Base-by-base conservation (phyloP, 2,329 filamentous ascomycete genomes). In the Sclerotinia nivalis region DNA sequence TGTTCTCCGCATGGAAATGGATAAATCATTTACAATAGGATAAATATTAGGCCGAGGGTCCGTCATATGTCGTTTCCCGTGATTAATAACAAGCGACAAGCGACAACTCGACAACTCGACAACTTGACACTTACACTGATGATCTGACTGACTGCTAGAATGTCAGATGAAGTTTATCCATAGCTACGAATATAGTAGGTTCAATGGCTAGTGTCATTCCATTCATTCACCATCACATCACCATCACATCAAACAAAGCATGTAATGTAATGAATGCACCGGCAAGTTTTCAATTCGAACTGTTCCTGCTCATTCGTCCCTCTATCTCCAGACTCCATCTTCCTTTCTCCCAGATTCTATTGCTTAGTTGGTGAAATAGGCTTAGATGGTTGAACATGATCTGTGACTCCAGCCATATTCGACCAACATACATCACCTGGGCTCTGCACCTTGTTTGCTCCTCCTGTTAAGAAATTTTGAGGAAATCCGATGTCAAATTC, bases 401-500 rank as follows among this genome's bases (percentile, higher is more conserved):
- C 85, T 67, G 81, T 85, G 1, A 78, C 78, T 15, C 83, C 87
- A 15, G 80, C 85, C 78, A 84, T 69, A 9, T 34, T 10, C 68
- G 73, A 74, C 37, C 79, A 68, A 74, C 74, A 77, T 22, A 79
- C 47, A 74, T 78, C 74, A 52, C 25, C 60, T 9, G 78, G 76
- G 80, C 74, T 31, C 80, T 78, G 40, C 25, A 50, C 40, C 20
- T 34, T 58, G 9, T 40, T 22, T 52, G 56, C 37, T 15, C 66
- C 2, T 80, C 80, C 77, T 82, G 40, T 6, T 2, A 91, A 77
- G 74, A 93, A 87, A 76, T 82, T 86, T 71, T 83, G 80, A 0
- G 91, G 91, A 79, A 93, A 93, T 0, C 90, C 90, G 52, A 87
- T 76, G 64, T 92, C 86, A 72, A 93, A 91, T 0, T 82, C 81